Conservation (phyloP, 2,329 filamentous ascomycete species). For the Stachybotrys elegans region DNA sequence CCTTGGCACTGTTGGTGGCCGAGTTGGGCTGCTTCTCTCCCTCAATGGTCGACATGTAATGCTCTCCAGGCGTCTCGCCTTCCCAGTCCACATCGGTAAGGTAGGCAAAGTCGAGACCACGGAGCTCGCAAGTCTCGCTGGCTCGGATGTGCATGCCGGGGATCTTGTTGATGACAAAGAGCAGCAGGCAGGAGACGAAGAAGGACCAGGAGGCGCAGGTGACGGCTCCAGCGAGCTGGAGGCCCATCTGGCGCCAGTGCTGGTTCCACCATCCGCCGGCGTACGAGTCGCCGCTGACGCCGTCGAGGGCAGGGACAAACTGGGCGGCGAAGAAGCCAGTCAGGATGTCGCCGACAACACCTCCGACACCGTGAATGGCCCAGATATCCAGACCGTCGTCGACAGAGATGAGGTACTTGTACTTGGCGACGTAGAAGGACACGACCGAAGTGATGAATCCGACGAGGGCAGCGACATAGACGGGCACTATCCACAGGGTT, state of each 20-base stretch:
- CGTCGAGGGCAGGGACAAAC: constrained; percentile 46
- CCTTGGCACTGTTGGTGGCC: too few species aligned
- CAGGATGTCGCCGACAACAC: constrained; percentile 50
- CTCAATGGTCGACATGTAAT: background rate
- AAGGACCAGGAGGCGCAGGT: constrained; percentile 53
- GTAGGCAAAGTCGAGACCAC: constrained; percentile 41
- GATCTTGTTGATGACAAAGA: constrained; percentile 53
- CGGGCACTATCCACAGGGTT: constrained; percentile 39
- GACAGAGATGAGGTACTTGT: constrained; percentile 47
- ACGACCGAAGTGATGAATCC: constrained; percentile 44
- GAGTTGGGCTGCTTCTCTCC: too few species aligned
- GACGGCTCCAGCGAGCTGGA: constrained; percentile 52
- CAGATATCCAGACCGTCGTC: constrained; percentile 58
- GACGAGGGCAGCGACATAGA: constrained; percentile 45
- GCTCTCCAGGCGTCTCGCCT: background rate
- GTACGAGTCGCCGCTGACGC: constrained; percentile 34
- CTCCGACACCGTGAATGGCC: constrained; percentile 55
- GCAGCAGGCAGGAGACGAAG: constrained; percentile 42
- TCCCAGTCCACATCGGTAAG: constrained; percentile 21
- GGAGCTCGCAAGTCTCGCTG: constrained; percentile 48
- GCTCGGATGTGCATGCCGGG: constrained; percentile 51
- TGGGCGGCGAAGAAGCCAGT: constrained; percentile 52
- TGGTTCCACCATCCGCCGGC: constrained; percentile 45
- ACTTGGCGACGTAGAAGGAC: constrained; percentile 40
- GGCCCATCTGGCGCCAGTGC: constrained; percentile 50